phyloP scores from a whole-genome alignment of 257 asterid species.

The Linderniella brevidens region DNA sequence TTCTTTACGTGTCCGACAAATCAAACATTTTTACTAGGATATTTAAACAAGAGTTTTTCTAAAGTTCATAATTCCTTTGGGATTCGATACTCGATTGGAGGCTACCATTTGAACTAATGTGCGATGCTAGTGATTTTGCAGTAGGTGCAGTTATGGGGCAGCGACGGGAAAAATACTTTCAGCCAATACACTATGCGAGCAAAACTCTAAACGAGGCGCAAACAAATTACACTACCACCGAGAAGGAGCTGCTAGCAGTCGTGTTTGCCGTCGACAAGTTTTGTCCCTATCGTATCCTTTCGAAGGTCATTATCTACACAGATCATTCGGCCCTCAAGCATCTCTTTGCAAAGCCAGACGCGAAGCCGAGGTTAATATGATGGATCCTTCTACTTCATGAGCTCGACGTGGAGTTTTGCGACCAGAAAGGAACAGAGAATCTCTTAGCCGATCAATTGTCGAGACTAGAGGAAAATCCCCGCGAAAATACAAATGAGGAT shows the following conservation, averaged over 20 bases:
- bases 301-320: not conserved
- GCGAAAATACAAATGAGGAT: too few species aligned
- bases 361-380: not conserved
- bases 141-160: not conserved
- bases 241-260: not conserved
- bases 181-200: not conserved
- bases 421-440: too few species aligned
- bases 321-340: not conserved
- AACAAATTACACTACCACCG: not conserved
- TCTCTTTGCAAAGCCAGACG: not conserved
- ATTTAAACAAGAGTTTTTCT: too few species aligned
- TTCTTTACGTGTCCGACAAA: too few species aligned
- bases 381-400: too few species aligned
- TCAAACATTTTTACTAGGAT: too few species aligned
- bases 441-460: too few species aligned
- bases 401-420: too few species aligned
- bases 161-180: not conserved
- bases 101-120: not conserved
- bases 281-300: not conserved
- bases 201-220: slow-evolving; percentile 1
- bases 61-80: too few species aligned
- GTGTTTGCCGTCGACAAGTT: not conserved
- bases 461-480: too few species aligned
- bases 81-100: too few species aligned
- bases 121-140: not conserved